Conservation (phyloP, 2,329 filamentous ascomycete species). For the Colletotrichum shisoi region DNA sequence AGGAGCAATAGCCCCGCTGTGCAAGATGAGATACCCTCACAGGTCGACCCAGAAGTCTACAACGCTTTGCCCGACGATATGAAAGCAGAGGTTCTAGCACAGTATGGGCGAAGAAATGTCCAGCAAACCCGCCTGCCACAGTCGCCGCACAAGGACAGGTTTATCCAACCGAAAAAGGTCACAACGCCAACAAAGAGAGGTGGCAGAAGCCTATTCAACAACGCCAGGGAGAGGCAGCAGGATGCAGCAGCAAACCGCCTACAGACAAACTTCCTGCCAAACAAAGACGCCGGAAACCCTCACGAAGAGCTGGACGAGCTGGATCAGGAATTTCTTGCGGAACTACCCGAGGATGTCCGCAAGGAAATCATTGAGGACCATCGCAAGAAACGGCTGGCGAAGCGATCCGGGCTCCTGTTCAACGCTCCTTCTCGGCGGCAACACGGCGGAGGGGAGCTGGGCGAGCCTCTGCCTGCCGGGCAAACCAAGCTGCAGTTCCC, state of each 20-base stretch:
- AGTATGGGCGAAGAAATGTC: slow-evolving; percentile 62
- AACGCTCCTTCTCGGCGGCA: slow-evolving; percentile 47
- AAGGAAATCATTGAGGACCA: slow-evolving; percentile 81
- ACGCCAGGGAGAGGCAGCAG: slow-evolving; percentile 60
- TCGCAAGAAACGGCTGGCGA: slow-evolving; percentile 67
- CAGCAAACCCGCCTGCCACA: slow-evolving; percentile 50
- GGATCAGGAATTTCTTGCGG: slow-evolving; percentile 78
- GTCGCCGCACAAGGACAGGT: slow-evolving; percentile 65
- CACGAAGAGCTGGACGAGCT: slow-evolving; percentile 57
- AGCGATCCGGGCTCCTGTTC: slow-evolving; percentile 60
- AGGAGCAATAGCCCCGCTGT: slow-evolving; percentile 52
- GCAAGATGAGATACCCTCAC: slow-evolving; percentile 67
- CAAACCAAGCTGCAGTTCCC: slow-evolving; percentile 59
- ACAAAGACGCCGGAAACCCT: slow-evolving; percentile 47
- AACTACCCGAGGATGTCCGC: slow-evolving; percentile 81
- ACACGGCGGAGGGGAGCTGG: slow-evolving; percentile 36
- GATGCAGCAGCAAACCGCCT: slow-evolving; percentile 67
- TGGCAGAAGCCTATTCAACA: slow-evolving; percentile 51
- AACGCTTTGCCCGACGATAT: slow-evolving; percentile 85
- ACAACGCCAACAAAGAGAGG: slow-evolving; percentile 74
- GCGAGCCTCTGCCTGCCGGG: slow-evolving; percentile 44
- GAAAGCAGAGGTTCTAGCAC: slow-evolving; percentile 80
- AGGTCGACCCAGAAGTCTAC: slow-evolving; percentile 86
- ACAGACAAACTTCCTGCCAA: slow-evolving; percentile 75
- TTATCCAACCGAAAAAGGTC: slow-evolving; percentile 60